phyloP scores from a whole-genome alignment of 2,329 filamentous ascomycete species.

The Pseudocercospora vitis region DNA sequence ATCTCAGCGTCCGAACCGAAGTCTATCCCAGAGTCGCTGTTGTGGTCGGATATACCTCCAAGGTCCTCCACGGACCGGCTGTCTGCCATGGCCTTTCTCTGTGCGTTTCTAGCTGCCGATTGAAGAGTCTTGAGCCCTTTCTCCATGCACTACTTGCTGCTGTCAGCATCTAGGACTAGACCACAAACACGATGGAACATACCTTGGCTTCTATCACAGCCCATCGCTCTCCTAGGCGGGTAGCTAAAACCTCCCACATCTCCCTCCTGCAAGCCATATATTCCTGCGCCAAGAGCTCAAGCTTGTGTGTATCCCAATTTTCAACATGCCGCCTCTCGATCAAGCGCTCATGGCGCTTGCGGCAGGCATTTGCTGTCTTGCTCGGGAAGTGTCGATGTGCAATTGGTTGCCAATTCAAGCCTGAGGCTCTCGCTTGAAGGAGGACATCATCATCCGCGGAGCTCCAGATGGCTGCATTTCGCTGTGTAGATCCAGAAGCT shows the following conservation, averaged over 20 bases:
- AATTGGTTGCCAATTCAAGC: slow-evolving; percentile 82
- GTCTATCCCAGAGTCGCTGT: slow-evolving; percentile 71
- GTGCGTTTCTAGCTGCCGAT: slow-evolving; percentile 64
- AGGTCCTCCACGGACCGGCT: slow-evolving; percentile 29
- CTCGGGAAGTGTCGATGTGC: slow-evolving; percentile 71
- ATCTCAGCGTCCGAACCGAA: slow-evolving; percentile 50
- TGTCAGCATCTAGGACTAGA: slow-evolving; percentile 13
- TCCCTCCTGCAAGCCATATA: slow-evolving; percentile 78
- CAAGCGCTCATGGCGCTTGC: slow-evolving; percentile 82
- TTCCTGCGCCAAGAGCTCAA: slow-evolving; percentile 71
- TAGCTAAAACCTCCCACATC: slow-evolving; percentile 76
- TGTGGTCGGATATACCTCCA: slow-evolving; percentile 45
- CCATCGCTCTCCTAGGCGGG: slow-evolving; percentile 58
- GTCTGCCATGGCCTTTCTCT: slow-evolving; percentile 60
- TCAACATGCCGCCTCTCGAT: slow-evolving; percentile 72
- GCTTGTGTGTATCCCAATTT: slow-evolving; percentile 75
- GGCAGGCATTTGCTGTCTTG: slow-evolving; percentile 80
- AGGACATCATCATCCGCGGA: slow-evolving; percentile 72
- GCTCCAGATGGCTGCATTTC: slow-evolving; percentile 61
- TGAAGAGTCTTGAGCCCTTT: slow-evolving; percentile 80
- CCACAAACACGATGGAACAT: slow-evolving; percentile 49
- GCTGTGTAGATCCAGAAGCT: slow-evolving; percentile 36
- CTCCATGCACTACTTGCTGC: slow-evolving; percentile 67
- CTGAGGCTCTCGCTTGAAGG: slow-evolving; percentile 68
- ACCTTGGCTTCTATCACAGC: slow-evolving; percentile 79